Evolutionary conservation across 2,329 filamentous ascomycete genomes (phyloP).

Genomic region (Cytospora piceae): DNA sequence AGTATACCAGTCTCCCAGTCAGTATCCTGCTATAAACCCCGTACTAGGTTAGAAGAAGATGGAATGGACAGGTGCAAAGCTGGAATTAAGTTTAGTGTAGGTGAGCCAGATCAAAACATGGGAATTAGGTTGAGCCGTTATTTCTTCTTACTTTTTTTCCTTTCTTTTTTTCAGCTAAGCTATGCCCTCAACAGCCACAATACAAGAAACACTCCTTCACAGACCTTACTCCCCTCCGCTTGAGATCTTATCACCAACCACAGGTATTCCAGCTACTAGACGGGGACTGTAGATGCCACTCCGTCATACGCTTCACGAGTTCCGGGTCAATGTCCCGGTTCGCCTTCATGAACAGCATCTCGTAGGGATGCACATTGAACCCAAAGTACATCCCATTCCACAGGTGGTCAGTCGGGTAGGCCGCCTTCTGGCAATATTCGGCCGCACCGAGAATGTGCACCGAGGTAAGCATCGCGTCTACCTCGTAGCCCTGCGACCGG

Average conservation of each 20-base stretch:
- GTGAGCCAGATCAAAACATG: too few species aligned
- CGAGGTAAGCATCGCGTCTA: constrained; percentile 37
- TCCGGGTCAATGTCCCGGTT: constrained; percentile 31
- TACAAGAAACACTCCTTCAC: too few species aligned
- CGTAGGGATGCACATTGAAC: constrained; percentile 26
- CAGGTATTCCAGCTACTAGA: not conserved
- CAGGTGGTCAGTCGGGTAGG: constrained; percentile 9
- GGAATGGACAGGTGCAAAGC: too few species aligned
- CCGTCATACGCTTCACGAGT: constrained; percentile 36
- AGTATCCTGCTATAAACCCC: too few species aligned
- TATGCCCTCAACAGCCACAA: too few species aligned
- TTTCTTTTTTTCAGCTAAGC: too few species aligned
- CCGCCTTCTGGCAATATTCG: not conserved
- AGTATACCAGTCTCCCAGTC: too few species aligned
- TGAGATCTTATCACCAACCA: not conserved
- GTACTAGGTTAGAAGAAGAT: too few species aligned
- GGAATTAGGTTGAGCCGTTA: too few species aligned
- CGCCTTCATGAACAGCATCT: constrained; percentile 24
- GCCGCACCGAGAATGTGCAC: not conserved
- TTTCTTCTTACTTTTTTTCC: too few species aligned
- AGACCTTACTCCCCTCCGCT: not conserved
- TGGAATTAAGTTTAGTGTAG: too few species aligned
- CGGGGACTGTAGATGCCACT: constrained; percentile 35
- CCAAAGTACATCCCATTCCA: constrained; percentile 20
- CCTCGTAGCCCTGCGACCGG: constrained; percentile 36